Percentiles rank a stretch among this genome's conserved stretches.
These are phyloP conservation scores for Cymbomonas tetramitiformis DNA, from an alignment of 139 green algal species.

Conservation along the genomic window DNA sequence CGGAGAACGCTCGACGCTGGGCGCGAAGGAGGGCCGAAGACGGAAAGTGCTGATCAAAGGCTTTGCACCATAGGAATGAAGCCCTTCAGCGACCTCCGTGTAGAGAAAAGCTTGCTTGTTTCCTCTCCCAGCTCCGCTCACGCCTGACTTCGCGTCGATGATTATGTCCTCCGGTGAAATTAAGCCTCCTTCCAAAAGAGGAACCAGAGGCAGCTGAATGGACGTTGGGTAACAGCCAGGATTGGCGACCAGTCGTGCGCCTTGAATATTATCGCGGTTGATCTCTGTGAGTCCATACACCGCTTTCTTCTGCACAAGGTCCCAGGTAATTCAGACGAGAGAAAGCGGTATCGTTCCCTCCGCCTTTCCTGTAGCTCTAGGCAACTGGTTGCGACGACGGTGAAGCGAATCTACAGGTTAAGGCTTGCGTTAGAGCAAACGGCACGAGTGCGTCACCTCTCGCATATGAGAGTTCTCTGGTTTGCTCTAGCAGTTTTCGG, in stretches of 20 bases:
- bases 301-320: conserved; percentile 83
- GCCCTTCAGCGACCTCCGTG: conserved; percentile 68
- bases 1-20: neutral
- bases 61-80: conserved; percentile 67
- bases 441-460: no score
- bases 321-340: no score
- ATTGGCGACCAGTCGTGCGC: conserved; percentile 66
- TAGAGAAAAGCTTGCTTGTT: conserved; percentile 88
- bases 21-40: neutral
- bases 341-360: no score
- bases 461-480: no score
- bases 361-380: no score
- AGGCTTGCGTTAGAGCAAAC: no score
- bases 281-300: conserved; percentile 94
- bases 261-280: conserved; percentile 52
- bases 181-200: conserved; percentile 53
- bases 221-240: conserved; percentile 90
- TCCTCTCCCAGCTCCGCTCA: conserved; percentile 67
- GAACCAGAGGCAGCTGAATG: conserved; percentile 65
- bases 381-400: no score
- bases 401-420: no score
- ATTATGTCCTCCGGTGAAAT: conserved; percentile 80
- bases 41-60: no score
- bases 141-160: conserved; percentile 88
- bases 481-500: no score